Evolutionary conservation across 1,139 yeast species (phyloP), one percentile per base, ranked within the genome.

Genomic region (Yarrowia galli): DNA sequence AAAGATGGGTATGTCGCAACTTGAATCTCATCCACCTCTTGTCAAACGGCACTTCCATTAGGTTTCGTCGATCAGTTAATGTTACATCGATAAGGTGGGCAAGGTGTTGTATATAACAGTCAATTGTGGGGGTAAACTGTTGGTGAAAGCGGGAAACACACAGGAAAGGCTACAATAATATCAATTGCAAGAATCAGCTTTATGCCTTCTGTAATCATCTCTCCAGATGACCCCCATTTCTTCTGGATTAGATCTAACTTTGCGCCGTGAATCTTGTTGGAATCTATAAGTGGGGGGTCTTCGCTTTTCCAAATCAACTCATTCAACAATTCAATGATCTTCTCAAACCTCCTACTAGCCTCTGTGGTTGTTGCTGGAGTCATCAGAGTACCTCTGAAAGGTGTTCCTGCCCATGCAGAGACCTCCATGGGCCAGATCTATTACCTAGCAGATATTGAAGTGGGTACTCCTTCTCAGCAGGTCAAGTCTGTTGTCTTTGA

Each of bases 51-150:
- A 51, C 56, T 8, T 25, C 20, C 28, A 20, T 51, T 51, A 51
- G 15, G 56, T 51, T 51, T 15, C 13, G 56, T 8, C 40, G 56
- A 51, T 51, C 56, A 35, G 15, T 28, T 51, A 51, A 35, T 51
- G 56, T 51, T 51, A 35, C 56, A 51, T 51, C 15, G 56, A 51
- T 35, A 35, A 51, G 56, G 56, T 51, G 56, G 56, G 25, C 28
- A 16, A 20, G 56, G 13, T 16, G 28, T 2, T 5, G 1, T 9
- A 8, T 18, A 18, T 9, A 6, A 18, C 7, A 8, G 28, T 6
- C 56, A 51, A 35, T 51, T 35, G 15, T 15, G 40, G 40, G 40
- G 8, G 1, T 8, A 28, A n/a, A n/a, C n/a, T n/a, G n/a, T n/a
- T n/a, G 4, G 10, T 28, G 32, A 28, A 28, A 28, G 9, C 32